Percentiles rank a stretch among this genome's conserved stretches.
Conservation (phyloP, 2,329 filamentous ascomycete genomes). For the Periconia sp. region DNA sequence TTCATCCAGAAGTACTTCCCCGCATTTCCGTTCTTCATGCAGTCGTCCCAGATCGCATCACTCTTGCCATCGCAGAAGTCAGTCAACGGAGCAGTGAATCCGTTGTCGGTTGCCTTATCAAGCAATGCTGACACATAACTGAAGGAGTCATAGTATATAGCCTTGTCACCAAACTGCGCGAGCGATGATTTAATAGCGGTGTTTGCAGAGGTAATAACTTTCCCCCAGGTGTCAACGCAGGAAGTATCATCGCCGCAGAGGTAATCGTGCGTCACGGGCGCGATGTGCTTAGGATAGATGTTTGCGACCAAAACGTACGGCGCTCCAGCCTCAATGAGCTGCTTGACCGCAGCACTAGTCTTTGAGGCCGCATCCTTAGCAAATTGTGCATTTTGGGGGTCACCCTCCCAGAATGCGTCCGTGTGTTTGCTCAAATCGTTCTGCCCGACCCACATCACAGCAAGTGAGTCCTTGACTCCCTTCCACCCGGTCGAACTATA, state of each 20-base stretch:
- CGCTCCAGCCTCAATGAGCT: too few species aligned
- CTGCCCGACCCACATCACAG: too few species aligned
- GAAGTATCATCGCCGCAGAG: not conserved
- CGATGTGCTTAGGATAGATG: not conserved
- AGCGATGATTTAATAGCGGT: constrained; percentile 19
- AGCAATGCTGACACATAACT: constrained; percentile 18
- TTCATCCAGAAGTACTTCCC: constrained; percentile 26
- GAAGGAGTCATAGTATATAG: constrained; percentile 28
- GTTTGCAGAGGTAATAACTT: constrained; percentile 22
- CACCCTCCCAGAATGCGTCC: too few species aligned
- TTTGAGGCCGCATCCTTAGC: too few species aligned
- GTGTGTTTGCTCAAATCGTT: too few species aligned
- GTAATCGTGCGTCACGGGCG: not conserved
- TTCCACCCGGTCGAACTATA: constrained; percentile 18
- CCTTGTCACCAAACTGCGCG: constrained; percentile 15
- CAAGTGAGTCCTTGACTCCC: too few species aligned
- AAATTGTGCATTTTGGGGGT: too few species aligned
- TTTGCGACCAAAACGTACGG: too few species aligned
- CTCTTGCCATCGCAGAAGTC: constrained; percentile 22
- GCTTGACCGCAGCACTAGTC: too few species aligned
- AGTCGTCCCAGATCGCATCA: constrained; percentile 17
- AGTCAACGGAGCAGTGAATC: constrained; percentile 18
- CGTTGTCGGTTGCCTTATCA: constrained; percentile 15
- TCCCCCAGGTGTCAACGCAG: constrained; percentile 9
- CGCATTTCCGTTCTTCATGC: constrained; percentile 19